Evolutionary conservation across 306 rosid genomes (phyloP).

Genomic region (Vigna mungo): DNA sequence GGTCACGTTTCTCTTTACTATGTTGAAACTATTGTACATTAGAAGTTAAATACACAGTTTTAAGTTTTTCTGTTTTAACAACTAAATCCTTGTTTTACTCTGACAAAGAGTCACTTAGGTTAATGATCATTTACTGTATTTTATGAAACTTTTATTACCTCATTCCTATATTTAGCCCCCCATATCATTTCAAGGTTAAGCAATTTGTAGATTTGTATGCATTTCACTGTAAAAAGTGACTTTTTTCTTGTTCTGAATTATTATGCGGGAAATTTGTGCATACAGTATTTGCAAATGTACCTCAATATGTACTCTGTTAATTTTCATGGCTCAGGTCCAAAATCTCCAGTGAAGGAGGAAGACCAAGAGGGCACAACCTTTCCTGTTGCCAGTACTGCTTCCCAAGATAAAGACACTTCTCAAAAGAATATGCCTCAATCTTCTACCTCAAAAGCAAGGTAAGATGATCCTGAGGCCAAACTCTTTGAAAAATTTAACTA

Average conservation of each 20-base stretch:
- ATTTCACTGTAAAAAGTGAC: slow-evolving; percentile 7
- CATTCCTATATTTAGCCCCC: slow-evolving; percentile 11
- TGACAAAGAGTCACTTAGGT: slow-evolving; percentile 5
- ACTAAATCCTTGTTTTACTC: slow-evolving; percentile 26
- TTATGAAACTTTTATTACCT: slow-evolving; percentile 5
- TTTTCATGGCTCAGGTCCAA: slow-evolving; percentile 34
- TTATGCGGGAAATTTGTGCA: neutral
- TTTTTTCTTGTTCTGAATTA: slow-evolving; percentile 11
- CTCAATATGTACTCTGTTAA: slow-evolving; percentile 6
- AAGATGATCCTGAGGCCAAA: slow-evolving; percentile 22
- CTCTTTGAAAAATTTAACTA: slow-evolving; percentile 15
- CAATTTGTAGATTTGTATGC: slow-evolving; percentile 3
- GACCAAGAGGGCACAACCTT: slow-evolving; percentile 20
- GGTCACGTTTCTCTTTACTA: neutral
- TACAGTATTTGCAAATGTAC: slow-evolving; percentile 28
- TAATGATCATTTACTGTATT: slow-evolving; percentile 19
- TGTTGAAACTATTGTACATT: neutral
- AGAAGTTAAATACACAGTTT: neutral
- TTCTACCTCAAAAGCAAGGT: slow-evolving; percentile 15
- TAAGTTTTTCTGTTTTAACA: slow-evolving; percentile 10
- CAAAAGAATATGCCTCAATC: slow-evolving; percentile 26
- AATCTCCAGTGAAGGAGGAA: slow-evolving; percentile 25
- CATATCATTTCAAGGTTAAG: slow-evolving; percentile 7
- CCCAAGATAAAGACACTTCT: slow-evolving; percentile 38
- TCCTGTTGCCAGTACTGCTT: slow-evolving; percentile 26